A percentile compares a stretch with the other conserved stretches of the same genome.
These are phyloP conservation scores for Xylaria sp. DNA, from an alignment of 2,329 filamentous ascomycete genomes.

Conservation along the genomic window DNA sequence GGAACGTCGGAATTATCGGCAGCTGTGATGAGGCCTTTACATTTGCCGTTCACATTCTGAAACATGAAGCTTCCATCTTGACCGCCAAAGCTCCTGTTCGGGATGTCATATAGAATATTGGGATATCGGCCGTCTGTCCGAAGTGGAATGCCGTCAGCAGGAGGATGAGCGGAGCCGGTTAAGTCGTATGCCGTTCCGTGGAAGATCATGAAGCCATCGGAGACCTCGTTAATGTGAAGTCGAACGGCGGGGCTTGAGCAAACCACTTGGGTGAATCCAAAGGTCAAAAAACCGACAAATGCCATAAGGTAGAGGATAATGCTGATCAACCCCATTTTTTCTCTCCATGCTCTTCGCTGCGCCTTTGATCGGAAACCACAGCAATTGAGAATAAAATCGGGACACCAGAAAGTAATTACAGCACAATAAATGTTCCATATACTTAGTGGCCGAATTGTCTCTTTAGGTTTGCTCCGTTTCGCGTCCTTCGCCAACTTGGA, in stretches of 20 bases:
- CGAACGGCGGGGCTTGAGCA: conserved; percentile 76
- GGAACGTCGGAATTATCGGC: conserved; percentile 77
- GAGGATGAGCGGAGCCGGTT: conserved; percentile 75
- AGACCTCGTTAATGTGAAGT: conserved; percentile 82
- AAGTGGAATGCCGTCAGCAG: conserved; percentile 76
- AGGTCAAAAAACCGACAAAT: conserved; percentile 93
- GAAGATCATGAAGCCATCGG: conserved; percentile 89
- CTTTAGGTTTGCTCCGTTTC: conserved; percentile 59
- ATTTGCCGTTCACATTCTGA: conserved; percentile 97
- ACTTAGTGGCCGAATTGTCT: conserved; percentile 78
- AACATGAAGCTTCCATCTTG: conserved; percentile 96
- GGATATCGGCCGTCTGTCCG: conserved; percentile 55
- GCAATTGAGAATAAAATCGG: conserved; percentile 81
- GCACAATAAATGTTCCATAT: conserved; percentile 96
- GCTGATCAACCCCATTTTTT: conserved; percentile 97
- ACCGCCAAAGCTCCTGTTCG: conserved; percentile 75
- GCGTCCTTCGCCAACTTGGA: conserved; percentile 62
- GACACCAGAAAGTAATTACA: conserved; percentile 92
- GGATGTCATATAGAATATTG: conserved; percentile 88
- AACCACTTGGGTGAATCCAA: conserved; percentile 90
- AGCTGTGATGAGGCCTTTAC: conserved; percentile 85
- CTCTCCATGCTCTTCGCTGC: conserved; percentile 91
- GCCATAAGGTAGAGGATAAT: conserved; percentile 88
- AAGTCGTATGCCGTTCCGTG: conserved; percentile 91
- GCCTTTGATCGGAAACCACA: conserved; percentile 85